phyloP scores from a whole-genome alignment of 2,329 filamentous ascomycete genomes.

The Colletotrichum eremochloae region DNA sequence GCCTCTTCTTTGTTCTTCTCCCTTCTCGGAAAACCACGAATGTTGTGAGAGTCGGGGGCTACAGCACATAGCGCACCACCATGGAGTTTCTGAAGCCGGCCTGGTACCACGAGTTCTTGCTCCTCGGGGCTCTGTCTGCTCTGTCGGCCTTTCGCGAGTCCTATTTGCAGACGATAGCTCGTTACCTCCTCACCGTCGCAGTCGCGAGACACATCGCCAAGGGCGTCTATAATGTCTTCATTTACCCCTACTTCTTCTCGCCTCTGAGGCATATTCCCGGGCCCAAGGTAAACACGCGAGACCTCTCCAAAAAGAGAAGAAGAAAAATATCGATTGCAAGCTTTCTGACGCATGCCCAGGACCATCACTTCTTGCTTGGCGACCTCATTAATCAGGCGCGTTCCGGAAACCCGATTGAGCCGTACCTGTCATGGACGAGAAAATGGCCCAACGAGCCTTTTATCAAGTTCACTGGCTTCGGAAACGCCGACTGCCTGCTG shows the following conservation, averaged over 20 bases:
- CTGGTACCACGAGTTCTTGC: slow-evolving; percentile 8
- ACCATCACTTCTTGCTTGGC: slow-evolving; percentile 44
- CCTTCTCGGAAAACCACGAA: background rate
- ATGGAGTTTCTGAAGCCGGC: slow-evolving; percentile 2
- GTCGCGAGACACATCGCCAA: background rate
- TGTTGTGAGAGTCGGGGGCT: background rate
- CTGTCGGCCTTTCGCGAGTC: slow-evolving; percentile 10
- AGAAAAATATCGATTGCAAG: accelerated
- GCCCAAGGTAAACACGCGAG: slow-evolving; percentile 51
- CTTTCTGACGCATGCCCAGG: slow-evolving; percentile 23
- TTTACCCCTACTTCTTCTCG: slow-evolving; percentile 59
- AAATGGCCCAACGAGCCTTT: slow-evolving; percentile 46
- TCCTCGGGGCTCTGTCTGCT: background rate
- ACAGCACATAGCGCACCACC: background rate
- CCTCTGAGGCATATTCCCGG: slow-evolving; percentile 59
- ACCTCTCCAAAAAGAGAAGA: no score
- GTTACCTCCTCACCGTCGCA: background rate
- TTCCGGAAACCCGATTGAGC: slow-evolving; percentile 33
- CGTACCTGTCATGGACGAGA: slow-evolving; percentile 45
- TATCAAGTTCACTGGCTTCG: slow-evolving; percentile 47
- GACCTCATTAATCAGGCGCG: slow-evolving; percentile 42
- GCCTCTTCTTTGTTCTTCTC: background rate
- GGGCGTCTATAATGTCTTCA: slow-evolving; percentile 51
- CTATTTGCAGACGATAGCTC: background rate
- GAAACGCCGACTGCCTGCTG: slow-evolving; percentile 47